Evolutionary conservation across 148 eudicot genomes (phyloP), one percentile per base, ranked within the genome.

Genomic region (Limonium bicolor): DNA sequence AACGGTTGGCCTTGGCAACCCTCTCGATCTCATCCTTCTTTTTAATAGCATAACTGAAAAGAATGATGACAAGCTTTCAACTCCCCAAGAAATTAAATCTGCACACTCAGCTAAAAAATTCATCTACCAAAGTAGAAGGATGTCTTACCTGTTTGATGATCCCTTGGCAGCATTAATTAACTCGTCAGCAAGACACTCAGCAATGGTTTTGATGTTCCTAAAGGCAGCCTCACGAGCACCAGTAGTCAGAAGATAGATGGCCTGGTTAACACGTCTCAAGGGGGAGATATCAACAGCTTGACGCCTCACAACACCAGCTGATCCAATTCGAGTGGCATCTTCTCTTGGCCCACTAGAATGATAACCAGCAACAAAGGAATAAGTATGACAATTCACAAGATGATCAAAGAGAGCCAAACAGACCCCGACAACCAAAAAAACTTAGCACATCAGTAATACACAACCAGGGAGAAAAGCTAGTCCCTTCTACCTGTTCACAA

Each of bases 11-110:
- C 11, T 43, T 43, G 31, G 48, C 48, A 25, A 43, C 48, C 17
- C 48, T 25, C 31, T 43, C 48, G 27, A 43, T 43, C 48, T 43
- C 48, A 25, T 43, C 48, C 29, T 43, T 43, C 20, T 43, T 43
- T 31, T 43, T 43, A 31, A 43, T 43, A 2, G 48, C 48, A 6
- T 43, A 43, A 31, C 48, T 43, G 30, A 43, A 25, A 24, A n/a
- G n/a, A n/a, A n/a, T n/a, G n/a, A n/a, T n/a, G n/a, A n/a, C n/a
- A n/a, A n/a, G n/a, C n/a, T n/a, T n/a, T n/a, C n/a, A n/a, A n/a
- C n/a, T n/a, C n/a, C n/a, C n/a, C n/a, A n/a, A n/a, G n/a, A n/a
- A n/a, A n/a, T n/a, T n/a, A n/a, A n/a, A n/a, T n/a, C n/a, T n/a
- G n/a, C n/a, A n/a, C n/a, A n/a, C n/a, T n/a, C n/a, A n/a, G n/a